Conservation (phyloP, 1,284 basidiomycete genomes). For the Cutaneotrichosporon arboriforme region DNA sequence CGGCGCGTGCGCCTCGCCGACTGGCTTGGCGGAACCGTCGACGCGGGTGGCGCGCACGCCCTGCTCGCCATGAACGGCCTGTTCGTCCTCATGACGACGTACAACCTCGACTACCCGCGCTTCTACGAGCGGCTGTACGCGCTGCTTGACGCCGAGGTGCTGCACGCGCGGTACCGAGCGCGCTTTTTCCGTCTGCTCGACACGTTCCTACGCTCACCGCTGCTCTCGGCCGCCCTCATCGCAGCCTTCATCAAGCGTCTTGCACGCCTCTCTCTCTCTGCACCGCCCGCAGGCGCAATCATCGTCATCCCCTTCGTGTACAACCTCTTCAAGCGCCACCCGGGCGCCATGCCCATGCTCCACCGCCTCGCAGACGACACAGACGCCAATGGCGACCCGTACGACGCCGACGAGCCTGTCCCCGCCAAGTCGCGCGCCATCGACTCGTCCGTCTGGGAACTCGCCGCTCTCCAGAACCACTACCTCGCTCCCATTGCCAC, state of each 20-base stretch:
- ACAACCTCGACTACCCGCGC: conserved; percentile 93
- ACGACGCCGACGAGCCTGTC: conserved; percentile 61
- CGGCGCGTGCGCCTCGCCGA: conserved; percentile 77
- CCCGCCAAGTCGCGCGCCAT: conserved; percentile 75
- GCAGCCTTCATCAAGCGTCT: conserved; percentile 93
- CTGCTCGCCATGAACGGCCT: conserved; percentile 86
- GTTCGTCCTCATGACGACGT: conserved; percentile 84
- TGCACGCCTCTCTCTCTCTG: conserved; percentile 71
- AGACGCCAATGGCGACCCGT: conserved; percentile 49
- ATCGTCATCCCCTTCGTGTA: conserved; percentile 90
- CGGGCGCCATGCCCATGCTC: conserved; percentile 86
- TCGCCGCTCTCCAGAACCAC: conserved; percentile 71
- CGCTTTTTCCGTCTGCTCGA: conserved; percentile 92
- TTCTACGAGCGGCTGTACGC: conserved; percentile 93
- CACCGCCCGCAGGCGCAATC: conserved; percentile 84
- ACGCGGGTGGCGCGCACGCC: conserved; percentile 78
- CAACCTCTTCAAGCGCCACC: conserved; percentile 89
- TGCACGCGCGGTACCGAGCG: conserved; percentile 87
- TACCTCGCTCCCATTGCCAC: conserved; percentile 81
- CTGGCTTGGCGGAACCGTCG: conserved; percentile 84
- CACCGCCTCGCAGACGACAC: conserved; percentile 55
- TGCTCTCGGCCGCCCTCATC: conserved; percentile 79
- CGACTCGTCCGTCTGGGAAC: conserved; percentile 86
- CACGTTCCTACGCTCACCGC: conserved; percentile 84
- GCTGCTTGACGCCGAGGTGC: conserved; percentile 75